Evolutionary conservation across 2,329 filamentous ascomycete species (phyloP), one percentile per base, ranked within the genome.

Genomic region (Penicillium sp.): DNA sequence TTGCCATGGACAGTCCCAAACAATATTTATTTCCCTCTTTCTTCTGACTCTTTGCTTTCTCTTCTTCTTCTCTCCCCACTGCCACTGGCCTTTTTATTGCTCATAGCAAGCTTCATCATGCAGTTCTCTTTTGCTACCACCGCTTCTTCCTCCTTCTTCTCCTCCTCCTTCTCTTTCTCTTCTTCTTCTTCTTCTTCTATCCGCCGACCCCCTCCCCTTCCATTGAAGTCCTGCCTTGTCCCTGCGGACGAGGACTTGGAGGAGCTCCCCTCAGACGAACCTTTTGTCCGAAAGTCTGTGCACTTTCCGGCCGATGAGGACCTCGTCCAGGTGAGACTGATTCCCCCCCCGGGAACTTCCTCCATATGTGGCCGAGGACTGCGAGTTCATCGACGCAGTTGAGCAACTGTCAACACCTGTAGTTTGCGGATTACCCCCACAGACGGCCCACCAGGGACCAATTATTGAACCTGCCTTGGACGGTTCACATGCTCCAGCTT

Each of bases 31-130:
- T 5, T 7, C 16, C 25, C n/a, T 5, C 19, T 22, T 12, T 14
- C 22, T 9, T 41, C 11, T 25, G 22, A 25, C 12, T 30, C 16
- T 36, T 25, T 10, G 22, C 30, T 16, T 42, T 29, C 11, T 29
- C 27, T 35, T 42, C 40, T 48, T 6, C 31, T 48, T 19, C 40
- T 43, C 45, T 37, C 45, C 38, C 39, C 31, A 43, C 7, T 48
- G 45, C 45, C 45, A 29, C 38, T 43, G 45, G 39, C 39, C 36
- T 27, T 47, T 22, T 22, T 30, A 42, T n/a, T n/a, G n/a, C n/a
- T n/a, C n/a, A n/a, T n/a, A n/a, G n/a, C n/a, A n/a, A n/a, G n/a
- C n/a, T n/a, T n/a, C n/a, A n/a, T n/a, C n/a, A n/a, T n/a, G n/a
- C n/a, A n/a, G n/a, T n/a, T n/a, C n/a, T n/a, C n/a, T n/a, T 19